phyloP scores from a whole-genome alignment of 495 filamentous ascomycete species.

The Penicillium flavigenum region DNA sequence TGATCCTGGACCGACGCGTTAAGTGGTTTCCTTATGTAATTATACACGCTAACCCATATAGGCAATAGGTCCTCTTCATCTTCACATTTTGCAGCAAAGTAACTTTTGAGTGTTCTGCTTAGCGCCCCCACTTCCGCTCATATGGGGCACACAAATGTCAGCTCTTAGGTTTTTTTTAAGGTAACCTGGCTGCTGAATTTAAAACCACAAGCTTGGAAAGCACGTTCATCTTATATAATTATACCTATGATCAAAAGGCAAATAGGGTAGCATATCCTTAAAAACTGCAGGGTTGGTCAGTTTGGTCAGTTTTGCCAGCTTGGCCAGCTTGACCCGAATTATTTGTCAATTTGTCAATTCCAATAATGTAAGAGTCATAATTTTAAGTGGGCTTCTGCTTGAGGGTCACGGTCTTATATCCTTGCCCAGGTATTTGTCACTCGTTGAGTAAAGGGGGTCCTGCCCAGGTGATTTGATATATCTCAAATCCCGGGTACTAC shows the following conservation, averaged over 20 bases:
- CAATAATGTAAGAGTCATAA: neutral
- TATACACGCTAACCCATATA: neutral
- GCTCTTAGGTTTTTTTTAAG: too few species aligned
- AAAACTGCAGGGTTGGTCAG: neutral
- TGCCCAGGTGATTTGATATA: neutral
- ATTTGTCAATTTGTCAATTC: neutral
- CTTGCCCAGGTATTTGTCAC: neutral
- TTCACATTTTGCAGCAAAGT: neutral
- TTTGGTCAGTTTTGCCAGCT: neutral
- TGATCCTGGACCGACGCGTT: slow-evolving; percentile 12
- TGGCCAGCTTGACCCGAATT: too few species aligned
- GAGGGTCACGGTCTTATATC: neutral
- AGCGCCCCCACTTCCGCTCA: neutral
- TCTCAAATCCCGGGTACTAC: neutral
- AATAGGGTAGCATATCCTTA: neutral
- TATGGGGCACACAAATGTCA: neutral
- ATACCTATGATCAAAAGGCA: neutral
- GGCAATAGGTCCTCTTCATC: neutral
- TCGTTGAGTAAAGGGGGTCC: neutral
- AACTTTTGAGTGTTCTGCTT: neutral
- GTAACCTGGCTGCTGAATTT: neutral
- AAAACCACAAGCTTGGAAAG: neutral
- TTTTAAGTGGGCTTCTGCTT: neutral
- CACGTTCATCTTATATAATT: neutral
- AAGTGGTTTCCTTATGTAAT: slow-evolving; percentile 13